phyloP scores from a whole-genome alignment of 2,329 filamentous ascomycete species.

The Dactylella cylindrospora region DNA sequence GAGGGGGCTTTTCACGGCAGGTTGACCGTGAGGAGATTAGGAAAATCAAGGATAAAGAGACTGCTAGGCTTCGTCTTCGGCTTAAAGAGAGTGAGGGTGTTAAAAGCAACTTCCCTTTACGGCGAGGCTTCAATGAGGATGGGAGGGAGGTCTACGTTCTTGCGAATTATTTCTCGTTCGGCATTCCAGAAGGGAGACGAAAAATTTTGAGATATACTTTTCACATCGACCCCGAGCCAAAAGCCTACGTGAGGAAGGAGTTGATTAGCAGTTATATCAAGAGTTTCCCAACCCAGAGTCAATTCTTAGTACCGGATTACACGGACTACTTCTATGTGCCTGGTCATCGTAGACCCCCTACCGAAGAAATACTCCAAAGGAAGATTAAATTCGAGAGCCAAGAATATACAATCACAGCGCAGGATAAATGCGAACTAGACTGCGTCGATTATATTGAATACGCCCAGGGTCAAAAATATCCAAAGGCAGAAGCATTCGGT shows the following conservation, averaged over 20 bases:
- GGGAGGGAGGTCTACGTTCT: slow-evolving; percentile 53
- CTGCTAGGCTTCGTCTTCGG: too few relatives aligned
- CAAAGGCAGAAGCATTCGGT: neutral
- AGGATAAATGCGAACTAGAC: neutral
- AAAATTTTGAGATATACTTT: slow-evolving; percentile 61
- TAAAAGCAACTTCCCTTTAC: too few relatives aligned
- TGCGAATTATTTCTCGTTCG: slow-evolving; percentile 54
- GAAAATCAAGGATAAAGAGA: too few relatives aligned
- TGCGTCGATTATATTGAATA: slow-evolving; percentile 1
- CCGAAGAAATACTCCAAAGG: neutral
- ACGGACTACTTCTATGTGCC: slow-evolving; percentile 10
- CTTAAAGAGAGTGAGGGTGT: too few relatives aligned
- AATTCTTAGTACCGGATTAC: slow-evolving; percentile 17
- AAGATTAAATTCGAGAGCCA: too few relatives aligned
- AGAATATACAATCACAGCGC: neutral
- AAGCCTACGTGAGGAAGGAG: slow-evolving; percentile 17
- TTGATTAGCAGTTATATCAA: slow-evolving; percentile 21
- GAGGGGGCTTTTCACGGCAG: too few relatives aligned
- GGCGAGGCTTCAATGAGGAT: slow-evolving; percentile 52
- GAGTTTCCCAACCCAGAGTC: neutral
- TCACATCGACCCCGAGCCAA: neutral
- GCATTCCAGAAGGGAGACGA: slow-evolving; percentile 49
- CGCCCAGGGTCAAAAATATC: neutral
- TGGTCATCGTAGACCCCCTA: neutral
- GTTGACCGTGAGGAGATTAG: too few relatives aligned